These are phyloP conservation scores for Hygrophorus pudorinus DNA, from an alignment of 768 basidiomycete genomes.

Conservation along the genomic window DNA sequence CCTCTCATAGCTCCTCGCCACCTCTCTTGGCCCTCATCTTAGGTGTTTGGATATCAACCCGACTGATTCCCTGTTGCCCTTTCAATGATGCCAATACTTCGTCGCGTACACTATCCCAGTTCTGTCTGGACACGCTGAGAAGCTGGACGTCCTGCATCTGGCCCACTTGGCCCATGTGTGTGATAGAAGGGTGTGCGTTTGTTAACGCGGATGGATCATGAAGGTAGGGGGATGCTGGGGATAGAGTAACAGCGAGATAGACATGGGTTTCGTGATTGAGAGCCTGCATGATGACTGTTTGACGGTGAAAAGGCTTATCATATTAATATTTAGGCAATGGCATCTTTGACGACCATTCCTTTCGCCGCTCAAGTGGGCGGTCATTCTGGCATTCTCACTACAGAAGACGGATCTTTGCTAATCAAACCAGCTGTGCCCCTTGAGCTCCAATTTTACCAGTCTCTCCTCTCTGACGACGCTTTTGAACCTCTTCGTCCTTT, in stretches of 20 bases:
- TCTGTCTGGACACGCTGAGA: conserved; percentile 29
- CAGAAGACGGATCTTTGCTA: conserved; percentile 66
- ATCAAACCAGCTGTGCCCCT: conserved; percentile 63
- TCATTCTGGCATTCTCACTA: conserved; percentile 62
- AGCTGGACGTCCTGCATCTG: conserved; percentile 33
- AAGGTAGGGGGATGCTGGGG: conserved; percentile 22
- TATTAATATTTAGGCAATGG: background rate
- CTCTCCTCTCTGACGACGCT: conserved; percentile 29
- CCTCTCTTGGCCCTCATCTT: conserved; percentile 25
- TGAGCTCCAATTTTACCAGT: conserved; percentile 68
- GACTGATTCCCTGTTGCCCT: conserved; percentile 18
- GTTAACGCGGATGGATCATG: conserved; percentile 21
- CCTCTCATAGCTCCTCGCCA: conserved; percentile 23
- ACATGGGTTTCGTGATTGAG: conserved; percentile 24
- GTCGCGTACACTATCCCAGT: conserved; percentile 24
- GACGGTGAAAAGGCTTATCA: too few species aligned
- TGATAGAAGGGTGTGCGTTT: conserved; percentile 23
- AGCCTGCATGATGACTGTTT: background rate
- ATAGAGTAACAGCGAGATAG: conserved; percentile 34
- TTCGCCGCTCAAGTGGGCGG: conserved; percentile 70
- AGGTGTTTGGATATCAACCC: conserved; percentile 29
- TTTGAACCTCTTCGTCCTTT: conserved; percentile 43
- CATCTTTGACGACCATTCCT: conserved; percentile 15
- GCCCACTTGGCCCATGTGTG: conserved; percentile 31
- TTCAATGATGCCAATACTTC: conserved; percentile 23